Base-by-base conservation (phyloP, 1,139 yeast species). In the Sugiyamaella japonica region DNA sequence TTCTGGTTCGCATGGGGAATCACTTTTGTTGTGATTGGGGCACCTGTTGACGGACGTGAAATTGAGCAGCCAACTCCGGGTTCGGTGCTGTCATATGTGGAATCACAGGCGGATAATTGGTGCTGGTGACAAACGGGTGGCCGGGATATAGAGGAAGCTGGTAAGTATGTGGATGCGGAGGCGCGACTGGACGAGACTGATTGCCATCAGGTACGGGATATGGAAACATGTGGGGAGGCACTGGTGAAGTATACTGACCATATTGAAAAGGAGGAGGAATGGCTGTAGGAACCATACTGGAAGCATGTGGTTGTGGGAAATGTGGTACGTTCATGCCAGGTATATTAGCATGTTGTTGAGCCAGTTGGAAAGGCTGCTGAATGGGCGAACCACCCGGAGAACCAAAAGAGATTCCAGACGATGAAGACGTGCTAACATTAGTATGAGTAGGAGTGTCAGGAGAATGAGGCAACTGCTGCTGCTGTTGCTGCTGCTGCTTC, bases 291-390 rank as follows among this genome's bases (percentile, higher is more conserved):
- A 46, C 40, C 20, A 52, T 20, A 15, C 37, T 36, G 1, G 44
- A 28, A 28, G 41, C 41, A 23, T 48, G 55, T 2, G 56, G 56
- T 34, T 48, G 53, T 12, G 56, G 56, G 38, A 48, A 53, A 20
- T 48, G 56, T 13, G 56, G 56, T 6, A 53, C 53, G 9, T 34
- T 25, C 56, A 53, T 48, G 7, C 56, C 56, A 7, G 56, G 54
- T 25, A 53, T 50, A 32, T n/a, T 32, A 5, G 29, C 32, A 13
- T 31, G 44, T 25, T 39, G 50, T 41, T 53, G 50, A 8, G 55
- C 55, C 31, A 55, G 40, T 31, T 46, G 40, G 23, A 54, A 25
- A 9, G 41, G 56, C 15, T 46, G 54, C 17, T 40, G 48, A 41
- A 50, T 36, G 37, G 52, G 56, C 15, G 56, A 54, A 7, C 42